Evolutionary conservation across 2,329 filamentous ascomycete genomes (phyloP).

Genomic region (Lizonia empirigonia): DNA sequence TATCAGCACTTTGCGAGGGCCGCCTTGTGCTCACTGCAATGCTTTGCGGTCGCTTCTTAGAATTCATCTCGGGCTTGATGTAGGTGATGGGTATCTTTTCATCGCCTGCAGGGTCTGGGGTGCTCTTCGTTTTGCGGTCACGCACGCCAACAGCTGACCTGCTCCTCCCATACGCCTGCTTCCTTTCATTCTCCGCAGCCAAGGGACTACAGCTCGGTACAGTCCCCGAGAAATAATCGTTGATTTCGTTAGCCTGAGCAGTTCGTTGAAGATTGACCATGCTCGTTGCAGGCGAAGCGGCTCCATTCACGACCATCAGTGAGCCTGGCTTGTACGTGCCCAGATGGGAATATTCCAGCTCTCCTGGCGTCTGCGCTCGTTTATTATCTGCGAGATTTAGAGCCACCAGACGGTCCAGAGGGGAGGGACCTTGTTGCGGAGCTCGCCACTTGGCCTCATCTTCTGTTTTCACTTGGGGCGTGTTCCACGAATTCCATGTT

Average conservation of each 20-base stretch:
- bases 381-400: conserved; percentile 31
- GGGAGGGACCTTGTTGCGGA: conserved; percentile 22
- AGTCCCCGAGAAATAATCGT: conserved; percentile 39
- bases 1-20: conserved; percentile 8
- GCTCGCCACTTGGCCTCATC: conserved; percentile 42
- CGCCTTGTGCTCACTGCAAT: conserved; percentile 22
- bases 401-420: conserved; percentile 28
- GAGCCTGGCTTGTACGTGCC: conserved; percentile 52
- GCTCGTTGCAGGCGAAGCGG: conserved; percentile 53
- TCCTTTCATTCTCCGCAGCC: conserved; percentile 27
- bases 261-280: conserved; percentile 19
- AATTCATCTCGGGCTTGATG: conserved; percentile 14
- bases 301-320: conserved; percentile 55
- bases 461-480: conserved; percentile 29
- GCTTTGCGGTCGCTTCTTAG: conserved; percentile 22
- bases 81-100: conserved; percentile 17
- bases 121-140: neutral
- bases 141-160: conserved; percentile 30
- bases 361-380: conserved; percentile 49
- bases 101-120: conserved; percentile 1
- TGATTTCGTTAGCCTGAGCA: neutral
- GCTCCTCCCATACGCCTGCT: conserved; percentile 33
- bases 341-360: conserved; percentile 51
- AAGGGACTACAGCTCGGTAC: conserved; percentile 27
- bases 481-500: conserved; percentile 42